A percentile compares a stretch with the other conserved stretches of the same genome.
phyloP scores from a whole-genome alignment of 2,329 filamentous ascomycete species.

The Aspergillus piperis region DNA sequence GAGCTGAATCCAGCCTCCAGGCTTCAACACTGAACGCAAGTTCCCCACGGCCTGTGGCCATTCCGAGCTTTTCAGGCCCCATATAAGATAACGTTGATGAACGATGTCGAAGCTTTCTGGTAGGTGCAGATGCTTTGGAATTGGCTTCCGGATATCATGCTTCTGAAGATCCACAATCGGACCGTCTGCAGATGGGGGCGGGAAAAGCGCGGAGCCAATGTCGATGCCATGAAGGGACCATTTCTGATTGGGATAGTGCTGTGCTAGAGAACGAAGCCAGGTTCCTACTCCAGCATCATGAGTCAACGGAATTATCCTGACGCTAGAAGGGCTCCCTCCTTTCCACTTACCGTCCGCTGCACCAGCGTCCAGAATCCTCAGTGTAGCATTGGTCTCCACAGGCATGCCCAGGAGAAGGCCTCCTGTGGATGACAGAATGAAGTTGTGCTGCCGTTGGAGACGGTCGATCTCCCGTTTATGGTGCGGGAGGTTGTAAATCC shows the following conservation, averaged over 20 bases:
- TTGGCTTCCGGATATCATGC: conserved; percentile 13
- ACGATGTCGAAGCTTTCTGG: conserved; percentile 12
- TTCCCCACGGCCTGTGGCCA: conserved; percentile 11
- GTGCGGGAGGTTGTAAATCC: conserved; percentile 16
- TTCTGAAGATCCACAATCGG: conserved; percentile 3
- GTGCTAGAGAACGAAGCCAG: conserved; percentile 12
- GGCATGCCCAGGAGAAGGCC: conserved; percentile 4
- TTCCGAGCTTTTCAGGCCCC: conserved; percentile 12
- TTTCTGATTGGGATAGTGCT: conserved; percentile 1
- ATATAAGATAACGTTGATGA: conserved; percentile 17
- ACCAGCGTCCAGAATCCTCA: conserved; percentile 12
- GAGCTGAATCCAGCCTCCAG: conserved; percentile 14
- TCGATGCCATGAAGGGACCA: conserved; percentile 14
- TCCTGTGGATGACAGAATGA: conserved; percentile 13
- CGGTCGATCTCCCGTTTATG: conserved; percentile 15
- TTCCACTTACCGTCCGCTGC: conserved; percentile 16
- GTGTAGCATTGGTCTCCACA: neutral
- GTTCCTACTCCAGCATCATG: conserved; percentile 1
- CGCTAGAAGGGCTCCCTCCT: too few relatives aligned
- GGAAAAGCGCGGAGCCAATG: conserved; percentile 12
- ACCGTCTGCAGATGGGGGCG: neutral
- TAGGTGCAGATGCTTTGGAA: conserved; percentile 9
- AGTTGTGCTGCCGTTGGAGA: conserved; percentile 13
- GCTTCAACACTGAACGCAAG: conserved; percentile 7
- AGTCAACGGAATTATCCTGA: neutral